A percentile compares a stretch with the other conserved stretches of the same genome.
Evolutionary conservation across 2,329 filamentous ascomycete genomes (phyloP).

Genomic region (Botryotinia narcissicola): DNA sequence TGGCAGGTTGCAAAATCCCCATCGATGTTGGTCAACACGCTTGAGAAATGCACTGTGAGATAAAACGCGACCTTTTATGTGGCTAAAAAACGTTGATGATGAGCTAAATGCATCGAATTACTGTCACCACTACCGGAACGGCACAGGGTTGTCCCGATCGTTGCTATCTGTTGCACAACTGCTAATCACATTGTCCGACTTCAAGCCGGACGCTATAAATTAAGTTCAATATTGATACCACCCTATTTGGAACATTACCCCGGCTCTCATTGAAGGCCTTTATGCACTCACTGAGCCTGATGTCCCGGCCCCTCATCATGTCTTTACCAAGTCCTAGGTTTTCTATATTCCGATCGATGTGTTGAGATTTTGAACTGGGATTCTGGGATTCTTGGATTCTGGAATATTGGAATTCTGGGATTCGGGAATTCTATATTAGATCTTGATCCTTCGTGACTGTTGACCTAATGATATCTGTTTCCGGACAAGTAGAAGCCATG

Average conservation of each 20-base stretch:
- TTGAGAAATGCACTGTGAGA: not conserved
- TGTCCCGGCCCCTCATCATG: not conserved
- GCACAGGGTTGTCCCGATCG: not conserved
- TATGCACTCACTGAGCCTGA: not conserved
- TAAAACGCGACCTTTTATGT: not conserved
- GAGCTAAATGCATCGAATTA: not conserved
- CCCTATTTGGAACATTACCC: not conserved
- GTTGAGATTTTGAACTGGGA: not conserved
- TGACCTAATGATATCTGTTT: not conserved
- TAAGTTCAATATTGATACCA: not conserved
- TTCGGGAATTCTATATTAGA: not conserved
- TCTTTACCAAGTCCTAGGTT: constrained; percentile 1
- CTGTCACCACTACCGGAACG: not conserved
- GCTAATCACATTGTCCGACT: not conserved
- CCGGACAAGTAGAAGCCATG: not conserved
- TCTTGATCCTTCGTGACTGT: not conserved
- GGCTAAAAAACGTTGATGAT: not conserved
- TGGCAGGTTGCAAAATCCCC: not conserved
- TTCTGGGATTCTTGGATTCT: not conserved
- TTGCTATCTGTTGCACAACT: not conserved
- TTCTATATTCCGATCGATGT: not conserved
- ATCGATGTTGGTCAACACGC: not conserved
- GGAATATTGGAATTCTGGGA: not conserved
- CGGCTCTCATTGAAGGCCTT: not conserved
- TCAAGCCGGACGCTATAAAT: not conserved